phyloP scores from a whole-genome alignment of 768 basidiomycete species.

The Strobilomyces dryophilus region DNA sequence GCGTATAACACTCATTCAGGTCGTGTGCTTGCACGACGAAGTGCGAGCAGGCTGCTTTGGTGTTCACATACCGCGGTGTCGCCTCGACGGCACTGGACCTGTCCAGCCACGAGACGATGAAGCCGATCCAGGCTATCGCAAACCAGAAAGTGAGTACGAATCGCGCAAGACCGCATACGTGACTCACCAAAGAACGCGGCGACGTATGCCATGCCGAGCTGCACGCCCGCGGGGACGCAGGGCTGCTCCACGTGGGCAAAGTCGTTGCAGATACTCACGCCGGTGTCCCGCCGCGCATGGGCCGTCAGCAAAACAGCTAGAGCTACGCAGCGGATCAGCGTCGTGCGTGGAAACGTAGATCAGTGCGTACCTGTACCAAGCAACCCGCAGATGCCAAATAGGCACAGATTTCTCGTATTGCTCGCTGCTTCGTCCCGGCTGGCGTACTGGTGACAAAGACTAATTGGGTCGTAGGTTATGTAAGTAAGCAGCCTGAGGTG shows the following conservation, averaged over 20 bases:
- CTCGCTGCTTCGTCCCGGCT: constrained; percentile 15
- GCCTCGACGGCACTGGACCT: constrained; percentile 25
- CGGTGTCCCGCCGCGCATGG: constrained; percentile 22
- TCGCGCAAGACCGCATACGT: neutral
- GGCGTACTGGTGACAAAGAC: constrained; percentile 13
- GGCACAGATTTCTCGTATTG: constrained; percentile 20
- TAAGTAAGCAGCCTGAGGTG: neutral
- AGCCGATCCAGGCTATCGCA: constrained; percentile 18
- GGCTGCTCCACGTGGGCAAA: constrained; percentile 21
- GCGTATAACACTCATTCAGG: constrained; percentile 19
- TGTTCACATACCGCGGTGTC: constrained; percentile 21
- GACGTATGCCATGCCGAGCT: constrained; percentile 31
- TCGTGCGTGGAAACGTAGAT: neutral
- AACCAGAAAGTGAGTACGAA: neutral
- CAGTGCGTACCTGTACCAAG: constrained; percentile 14
- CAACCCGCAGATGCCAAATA: constrained; percentile 21
- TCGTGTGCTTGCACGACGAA: constrained; percentile 21
- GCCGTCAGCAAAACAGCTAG: constrained; percentile 22
- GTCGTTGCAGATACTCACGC: constrained; percentile 27
- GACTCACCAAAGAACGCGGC: constrained; percentile 26
- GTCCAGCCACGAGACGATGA: constrained; percentile 26
- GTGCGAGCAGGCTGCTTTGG: constrained; percentile 31
- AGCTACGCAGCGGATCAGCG: constrained; percentile 9
- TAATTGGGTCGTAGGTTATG: neutral
- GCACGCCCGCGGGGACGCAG: constrained; percentile 18